phyloP scores from a whole-genome alignment of 2,329 filamentous ascomycete species.

The Calonectria pauciramosa region DNA sequence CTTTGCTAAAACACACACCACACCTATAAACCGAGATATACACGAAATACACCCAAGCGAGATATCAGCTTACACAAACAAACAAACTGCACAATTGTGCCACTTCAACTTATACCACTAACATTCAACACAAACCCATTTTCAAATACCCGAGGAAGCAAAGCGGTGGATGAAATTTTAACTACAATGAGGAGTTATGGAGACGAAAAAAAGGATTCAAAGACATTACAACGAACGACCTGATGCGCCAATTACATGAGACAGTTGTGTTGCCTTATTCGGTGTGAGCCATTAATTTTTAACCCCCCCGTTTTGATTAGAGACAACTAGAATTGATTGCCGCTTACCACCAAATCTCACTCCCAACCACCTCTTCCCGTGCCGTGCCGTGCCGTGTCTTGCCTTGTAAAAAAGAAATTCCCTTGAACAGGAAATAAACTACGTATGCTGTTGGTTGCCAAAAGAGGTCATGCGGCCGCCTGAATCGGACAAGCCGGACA shows the following conservation, averaged over 20 bases:
- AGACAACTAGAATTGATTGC: background rate
- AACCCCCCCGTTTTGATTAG: background rate
- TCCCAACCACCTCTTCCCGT: background rate
- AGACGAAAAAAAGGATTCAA: background rate
- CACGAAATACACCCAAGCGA: background rate
- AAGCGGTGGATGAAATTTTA: background rate
- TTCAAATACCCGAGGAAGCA: background rate
- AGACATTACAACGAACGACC: background rate
- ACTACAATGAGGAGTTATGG: background rate
- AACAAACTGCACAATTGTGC: background rate
- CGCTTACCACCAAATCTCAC: background rate
- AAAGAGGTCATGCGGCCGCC: background rate
- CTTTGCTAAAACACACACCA: background rate
- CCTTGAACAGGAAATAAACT: background rate
- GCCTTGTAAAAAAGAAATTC: too few species aligned
- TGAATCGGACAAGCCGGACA: background rate
- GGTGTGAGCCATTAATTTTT: background rate
- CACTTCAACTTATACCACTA: background rate
- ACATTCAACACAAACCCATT: background rate
- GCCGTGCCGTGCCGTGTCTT: background rate
- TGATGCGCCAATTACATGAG: background rate
- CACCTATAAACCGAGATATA: background rate
- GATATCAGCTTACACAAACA: too few species aligned
- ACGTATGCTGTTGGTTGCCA: background rate
- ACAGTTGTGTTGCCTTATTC: background rate